A percentile compares a stretch with the other conserved stretches of the same genome.
Evolutionary conservation across 345 rosid genomes (phyloP).

Genomic region (Odontarrhena argentea): DNA sequence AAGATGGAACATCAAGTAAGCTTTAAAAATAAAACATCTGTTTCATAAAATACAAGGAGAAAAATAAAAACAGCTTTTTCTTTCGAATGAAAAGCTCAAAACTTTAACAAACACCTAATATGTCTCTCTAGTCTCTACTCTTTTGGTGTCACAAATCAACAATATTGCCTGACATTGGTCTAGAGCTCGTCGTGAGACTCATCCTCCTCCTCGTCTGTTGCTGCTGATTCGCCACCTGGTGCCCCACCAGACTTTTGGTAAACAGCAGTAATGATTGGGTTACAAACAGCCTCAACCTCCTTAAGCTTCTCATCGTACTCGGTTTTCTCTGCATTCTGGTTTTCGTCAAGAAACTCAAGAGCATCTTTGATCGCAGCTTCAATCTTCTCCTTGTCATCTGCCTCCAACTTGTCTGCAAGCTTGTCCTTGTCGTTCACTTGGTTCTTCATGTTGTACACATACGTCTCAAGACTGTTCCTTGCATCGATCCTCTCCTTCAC

Average conservation of each 20-base stretch:
- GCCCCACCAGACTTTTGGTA: constrained; percentile 89
- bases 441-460: constrained; percentile 94
- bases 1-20: too few relatives aligned
- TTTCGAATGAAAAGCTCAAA: constrained; percentile 18
- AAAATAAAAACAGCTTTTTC: background rate
- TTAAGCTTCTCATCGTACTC: constrained; percentile 96
- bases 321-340: constrained; percentile 82
- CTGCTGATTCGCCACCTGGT: constrained; percentile 48
- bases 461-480: constrained; percentile 85
- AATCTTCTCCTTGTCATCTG: constrained; percentile 88
- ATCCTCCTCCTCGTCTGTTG: constrained; percentile 32
- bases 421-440: constrained; percentile 88
- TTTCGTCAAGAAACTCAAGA: constrained; percentile 90
- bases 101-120: constrained; percentile 21
- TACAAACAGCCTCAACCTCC: constrained; percentile 94
- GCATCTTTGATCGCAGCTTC: constrained; percentile 90
- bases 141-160: constrained; percentile 23
- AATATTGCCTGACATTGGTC: constrained; percentile 1
- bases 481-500: constrained; percentile 93
- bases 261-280: constrained; percentile 82
- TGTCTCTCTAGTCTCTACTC: constrained; percentile 25
- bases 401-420: constrained; percentile 91
- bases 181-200: constrained; percentile 41
- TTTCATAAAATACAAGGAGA: constrained; percentile 3
- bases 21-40: background rate